Evolutionary conservation across 305 asterid species (phyloP).

Genomic region (Stenogyne calaminthoides): DNA sequence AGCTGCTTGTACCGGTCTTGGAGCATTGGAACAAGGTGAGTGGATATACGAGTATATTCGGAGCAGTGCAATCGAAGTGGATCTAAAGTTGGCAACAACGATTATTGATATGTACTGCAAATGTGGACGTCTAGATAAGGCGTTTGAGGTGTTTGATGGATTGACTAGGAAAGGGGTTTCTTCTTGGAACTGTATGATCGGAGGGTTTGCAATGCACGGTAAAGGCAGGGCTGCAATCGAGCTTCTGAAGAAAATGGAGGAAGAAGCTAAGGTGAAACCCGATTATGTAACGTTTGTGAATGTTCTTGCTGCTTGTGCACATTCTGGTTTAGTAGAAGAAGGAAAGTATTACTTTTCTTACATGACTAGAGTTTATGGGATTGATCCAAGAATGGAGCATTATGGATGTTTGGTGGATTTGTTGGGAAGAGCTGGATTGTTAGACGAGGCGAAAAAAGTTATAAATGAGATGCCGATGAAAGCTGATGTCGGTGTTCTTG

Average conservation of each 20-base stretch:
- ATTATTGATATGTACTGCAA: conserved; percentile 63
- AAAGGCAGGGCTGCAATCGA: conserved; percentile 56
- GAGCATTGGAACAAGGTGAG: conserved; percentile 64
- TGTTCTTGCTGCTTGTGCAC: conserved; percentile 68
- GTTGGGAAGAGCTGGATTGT: conserved; percentile 63
- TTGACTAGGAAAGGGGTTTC: conserved; percentile 50
- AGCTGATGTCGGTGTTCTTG: conserved; percentile 59
- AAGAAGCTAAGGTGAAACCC: conserved; percentile 34
- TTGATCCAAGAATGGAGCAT: conserved; percentile 64
- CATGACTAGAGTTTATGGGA: conserved; percentile 47
- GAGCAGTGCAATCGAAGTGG: conserved; percentile 39
- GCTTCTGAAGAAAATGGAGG: conserved; percentile 60
- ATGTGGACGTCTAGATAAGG: conserved; percentile 63
- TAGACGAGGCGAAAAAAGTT: conserved; percentile 51
- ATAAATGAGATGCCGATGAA: conserved; percentile 57
- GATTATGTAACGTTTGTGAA: conserved; percentile 65
- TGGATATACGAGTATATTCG: conserved; percentile 48
- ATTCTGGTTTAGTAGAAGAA: conserved; percentile 64
- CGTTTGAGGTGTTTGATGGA: conserved; percentile 43
- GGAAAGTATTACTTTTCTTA: conserved; percentile 54
- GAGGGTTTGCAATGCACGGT: conserved; percentile 75
- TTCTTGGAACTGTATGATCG: conserved; percentile 71
- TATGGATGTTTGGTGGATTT: conserved; percentile 73
- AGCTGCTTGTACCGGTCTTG: conserved; percentile 67
- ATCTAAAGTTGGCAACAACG: conserved; percentile 50